phyloP scores from a whole-genome alignment of 1,284 basidiomycete species.

The Ganoderma meredithae region DNA sequence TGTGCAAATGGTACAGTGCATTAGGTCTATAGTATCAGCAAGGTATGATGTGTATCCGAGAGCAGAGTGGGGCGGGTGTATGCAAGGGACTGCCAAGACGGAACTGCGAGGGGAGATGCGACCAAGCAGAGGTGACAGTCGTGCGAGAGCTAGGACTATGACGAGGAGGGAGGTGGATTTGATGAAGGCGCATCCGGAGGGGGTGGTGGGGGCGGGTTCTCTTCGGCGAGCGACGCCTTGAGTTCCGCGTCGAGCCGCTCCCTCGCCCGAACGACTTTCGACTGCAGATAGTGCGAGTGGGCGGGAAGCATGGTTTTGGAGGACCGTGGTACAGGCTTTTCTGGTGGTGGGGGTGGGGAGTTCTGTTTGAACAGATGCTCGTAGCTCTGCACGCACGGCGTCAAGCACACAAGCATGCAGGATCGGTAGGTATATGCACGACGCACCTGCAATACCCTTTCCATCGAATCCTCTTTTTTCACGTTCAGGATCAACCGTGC shows the following conservation, averaged over 20 bases:
- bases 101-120: background rate
- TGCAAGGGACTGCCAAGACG: background rate
- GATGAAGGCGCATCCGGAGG: constrained; percentile 27
- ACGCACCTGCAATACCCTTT: constrained; percentile 75
- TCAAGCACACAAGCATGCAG: constrained; percentile 1
- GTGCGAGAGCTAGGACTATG: constrained; percentile 17
- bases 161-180: constrained; percentile 26
- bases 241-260: constrained; percentile 94
- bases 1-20: constrained; percentile 32
- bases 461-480: constrained; percentile 78
- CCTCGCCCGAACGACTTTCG: constrained; percentile 93
- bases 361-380: constrained; percentile 94
- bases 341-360: constrained; percentile 68
- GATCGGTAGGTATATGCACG: constrained; percentile 33
- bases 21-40: constrained; percentile 34
- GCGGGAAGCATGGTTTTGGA: constrained; percentile 47
- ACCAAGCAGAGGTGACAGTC: background rate
- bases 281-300: constrained; percentile 93
- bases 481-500: constrained; percentile 94
- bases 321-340: constrained; percentile 48
- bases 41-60: constrained; percentile 27
- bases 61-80: constrained; percentile 13
- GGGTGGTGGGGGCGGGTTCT: constrained; percentile 31
- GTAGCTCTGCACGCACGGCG: constrained; percentile 71
- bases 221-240: constrained; percentile 44